These are phyloP conservation scores for Pseudogymnoascus sp. DNA, from an alignment of 2,329 filamentous ascomycete genomes.

Conservation along the genomic window DNA sequence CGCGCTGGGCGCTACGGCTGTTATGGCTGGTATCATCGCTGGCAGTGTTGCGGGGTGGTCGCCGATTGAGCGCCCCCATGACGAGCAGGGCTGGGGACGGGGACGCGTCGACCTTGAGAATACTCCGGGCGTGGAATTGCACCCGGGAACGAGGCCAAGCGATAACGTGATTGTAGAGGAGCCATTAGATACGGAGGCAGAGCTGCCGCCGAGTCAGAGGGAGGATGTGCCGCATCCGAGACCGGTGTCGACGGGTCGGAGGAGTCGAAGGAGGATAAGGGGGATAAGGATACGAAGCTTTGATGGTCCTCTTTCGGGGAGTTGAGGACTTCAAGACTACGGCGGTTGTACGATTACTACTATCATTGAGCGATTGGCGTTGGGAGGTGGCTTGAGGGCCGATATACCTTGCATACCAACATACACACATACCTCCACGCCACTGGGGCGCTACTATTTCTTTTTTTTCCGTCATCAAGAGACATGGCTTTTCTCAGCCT, in stretches of 20 bases:
- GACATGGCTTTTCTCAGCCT: not conserved
- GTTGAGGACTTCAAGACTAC: not conserved
- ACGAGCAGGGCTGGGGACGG: slow-evolving; percentile 44
- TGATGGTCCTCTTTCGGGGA: not conserved
- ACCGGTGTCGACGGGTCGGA: not conserved
- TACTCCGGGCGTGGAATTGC: slow-evolving; percentile 39
- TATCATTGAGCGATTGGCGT: not conserved
- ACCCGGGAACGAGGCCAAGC: slow-evolving; percentile 41
- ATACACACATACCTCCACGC: not conserved
- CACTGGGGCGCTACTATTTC: not conserved
- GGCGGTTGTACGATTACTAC: not conserved
- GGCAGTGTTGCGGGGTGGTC: slow-evolving; percentile 74
- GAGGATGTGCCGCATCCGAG: slow-evolving; percentile 5
- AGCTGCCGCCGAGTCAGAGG: slow-evolving; percentile 25
- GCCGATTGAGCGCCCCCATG: slow-evolving; percentile 60
- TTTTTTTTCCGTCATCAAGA: not conserved
- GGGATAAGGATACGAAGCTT: not conserved
- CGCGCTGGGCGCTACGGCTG: slow-evolving; percentile 65
- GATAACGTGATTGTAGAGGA: slow-evolving; percentile 41
- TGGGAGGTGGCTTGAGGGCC: not conserved
- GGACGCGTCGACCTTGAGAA: slow-evolving; percentile 34
- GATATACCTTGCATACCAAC: not conserved
- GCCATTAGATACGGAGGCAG: slow-evolving; percentile 23
- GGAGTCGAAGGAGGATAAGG: not conserved
- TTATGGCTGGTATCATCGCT: slow-evolving; percentile 79